Percentiles rank a stretch among this genome's conserved stretches.
These are phyloP conservation scores for Globisporangium iwayamae DNA, from an alignment of 352 stramenopile genomes.

Conservation along the genomic window DNA sequence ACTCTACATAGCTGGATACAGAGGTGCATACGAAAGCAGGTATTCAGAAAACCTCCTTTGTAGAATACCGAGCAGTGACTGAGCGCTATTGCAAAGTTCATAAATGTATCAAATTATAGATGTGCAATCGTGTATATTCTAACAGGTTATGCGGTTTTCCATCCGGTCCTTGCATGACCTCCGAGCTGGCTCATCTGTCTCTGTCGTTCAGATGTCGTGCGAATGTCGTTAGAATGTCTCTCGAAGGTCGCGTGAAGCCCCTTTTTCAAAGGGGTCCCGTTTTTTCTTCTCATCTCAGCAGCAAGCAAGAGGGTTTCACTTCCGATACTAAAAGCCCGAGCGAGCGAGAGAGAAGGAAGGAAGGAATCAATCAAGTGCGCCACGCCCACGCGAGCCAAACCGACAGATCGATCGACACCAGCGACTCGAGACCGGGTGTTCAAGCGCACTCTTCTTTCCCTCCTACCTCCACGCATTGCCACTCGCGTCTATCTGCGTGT, in stretches of 20 bases:
- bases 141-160: not conserved
- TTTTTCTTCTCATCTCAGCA: conserved; percentile 1
- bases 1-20: not conserved
- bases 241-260: conserved; percentile 20
- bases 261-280: conserved; percentile 13
- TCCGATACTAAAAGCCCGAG: conserved; percentile 1
- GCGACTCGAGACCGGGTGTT: conserved; percentile 2
- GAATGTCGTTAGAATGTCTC: conserved; percentile 1
- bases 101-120: not conserved
- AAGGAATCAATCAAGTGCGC: conserved; percentile 10
- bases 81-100: not conserved
- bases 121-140: not conserved
- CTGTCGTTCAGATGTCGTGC: not conserved
- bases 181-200: not conserved
- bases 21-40: not conserved
- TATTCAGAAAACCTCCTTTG: not conserved
- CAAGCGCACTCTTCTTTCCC: not conserved
- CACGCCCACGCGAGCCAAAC: not conserved
- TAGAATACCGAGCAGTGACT: too few species aligned
- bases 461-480: not conserved
- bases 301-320: conserved; percentile 4
- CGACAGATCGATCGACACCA: not conserved
- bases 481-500: not conserved
- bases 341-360: not conserved
- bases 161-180: not conserved